phyloP scores from a whole-genome alignment of 306 rosid species.

The Corylus americana region DNA sequence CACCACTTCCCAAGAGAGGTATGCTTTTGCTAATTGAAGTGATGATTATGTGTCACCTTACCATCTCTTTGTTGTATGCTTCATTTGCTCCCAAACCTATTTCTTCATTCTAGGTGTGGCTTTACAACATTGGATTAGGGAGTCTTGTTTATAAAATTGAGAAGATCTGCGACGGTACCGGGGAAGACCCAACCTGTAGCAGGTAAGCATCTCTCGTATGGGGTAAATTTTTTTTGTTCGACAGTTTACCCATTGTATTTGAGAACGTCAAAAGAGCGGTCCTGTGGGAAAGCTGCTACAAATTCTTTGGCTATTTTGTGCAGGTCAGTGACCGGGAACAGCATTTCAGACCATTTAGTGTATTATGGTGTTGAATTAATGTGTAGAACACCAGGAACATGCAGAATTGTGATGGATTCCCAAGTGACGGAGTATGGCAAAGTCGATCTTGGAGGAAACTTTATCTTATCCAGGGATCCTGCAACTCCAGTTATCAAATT shows the following conservation, averaged over 20 bases:
- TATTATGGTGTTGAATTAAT: conserved; percentile 66
- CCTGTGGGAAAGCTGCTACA: conserved; percentile 18
- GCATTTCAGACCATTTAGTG: conserved; percentile 71
- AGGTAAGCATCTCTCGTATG: conserved; percentile 49
- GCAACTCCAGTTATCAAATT: conserved; percentile 50
- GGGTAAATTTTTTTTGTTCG: background rate
- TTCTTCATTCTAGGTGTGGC: conserved; percentile 78
- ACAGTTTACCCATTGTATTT: background rate
- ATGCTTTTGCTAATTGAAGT: conserved; percentile 24
- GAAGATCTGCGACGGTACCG: conserved; percentile 80
- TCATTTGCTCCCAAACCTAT: conserved; percentile 8
- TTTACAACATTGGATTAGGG: conserved; percentile 67
- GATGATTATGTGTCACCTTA: conserved; percentile 13
- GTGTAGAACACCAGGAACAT: conserved; percentile 52
- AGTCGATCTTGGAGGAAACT: conserved; percentile 63
- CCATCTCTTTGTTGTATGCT: background rate
- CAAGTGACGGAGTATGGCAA: conserved; percentile 26
- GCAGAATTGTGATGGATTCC: conserved; percentile 73
- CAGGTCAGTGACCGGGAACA: conserved; percentile 90
- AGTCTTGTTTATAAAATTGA: conserved; percentile 71
- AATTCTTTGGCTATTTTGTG: conserved; percentile 33
- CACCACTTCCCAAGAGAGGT: conserved; percentile 98
- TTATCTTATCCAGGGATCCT: conserved; percentile 58
- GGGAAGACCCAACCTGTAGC: conserved; percentile 96
- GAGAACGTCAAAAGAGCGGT: background rate